Conservation (phyloP, 345 rosid genomes). For the Eucalyptus sp. region DNA sequence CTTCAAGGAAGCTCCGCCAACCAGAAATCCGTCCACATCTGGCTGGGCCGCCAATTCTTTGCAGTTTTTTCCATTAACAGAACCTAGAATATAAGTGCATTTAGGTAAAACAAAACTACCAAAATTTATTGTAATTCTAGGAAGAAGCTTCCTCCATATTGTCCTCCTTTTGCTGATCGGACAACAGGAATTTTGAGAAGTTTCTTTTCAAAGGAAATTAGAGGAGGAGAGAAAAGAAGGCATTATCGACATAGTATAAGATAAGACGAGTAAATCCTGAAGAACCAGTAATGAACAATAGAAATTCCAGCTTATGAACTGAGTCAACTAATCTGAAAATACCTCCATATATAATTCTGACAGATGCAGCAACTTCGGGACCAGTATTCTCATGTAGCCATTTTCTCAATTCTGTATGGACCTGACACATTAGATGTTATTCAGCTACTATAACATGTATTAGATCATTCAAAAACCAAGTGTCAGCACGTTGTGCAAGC, state of each 20-base stretch:
- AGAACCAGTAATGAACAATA: background rate
- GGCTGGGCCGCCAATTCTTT: conserved; percentile 46
- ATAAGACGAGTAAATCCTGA: background rate
- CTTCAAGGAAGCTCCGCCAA: conserved; percentile 77
- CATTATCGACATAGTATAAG: background rate
- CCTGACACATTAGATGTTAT: conserved; percentile 12
- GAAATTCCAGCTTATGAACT: background rate
- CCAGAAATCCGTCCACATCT: conserved; percentile 73
- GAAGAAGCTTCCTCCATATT: background rate
- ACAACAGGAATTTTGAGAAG: background rate
- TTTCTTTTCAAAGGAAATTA: background rate
- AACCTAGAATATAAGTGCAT: conserved; percentile 14
- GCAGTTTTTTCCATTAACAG: conserved; percentile 65
- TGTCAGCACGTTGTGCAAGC: background rate
- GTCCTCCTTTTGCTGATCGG: background rate
- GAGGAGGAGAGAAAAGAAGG: background rate
- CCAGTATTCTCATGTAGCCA: conserved; percentile 51
- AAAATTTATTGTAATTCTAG: background rate
- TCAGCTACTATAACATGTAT: background rate
- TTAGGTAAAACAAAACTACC: background rate
- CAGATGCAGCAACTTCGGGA: conserved; percentile 43
- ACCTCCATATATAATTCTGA: conserved; percentile 79
- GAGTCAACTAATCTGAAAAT: background rate
- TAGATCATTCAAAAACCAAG: background rate
- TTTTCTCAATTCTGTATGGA: conserved; percentile 54